Conservation (phyloP, 768 basidiomycete genomes). For the Mycena kentingensis region DNA sequence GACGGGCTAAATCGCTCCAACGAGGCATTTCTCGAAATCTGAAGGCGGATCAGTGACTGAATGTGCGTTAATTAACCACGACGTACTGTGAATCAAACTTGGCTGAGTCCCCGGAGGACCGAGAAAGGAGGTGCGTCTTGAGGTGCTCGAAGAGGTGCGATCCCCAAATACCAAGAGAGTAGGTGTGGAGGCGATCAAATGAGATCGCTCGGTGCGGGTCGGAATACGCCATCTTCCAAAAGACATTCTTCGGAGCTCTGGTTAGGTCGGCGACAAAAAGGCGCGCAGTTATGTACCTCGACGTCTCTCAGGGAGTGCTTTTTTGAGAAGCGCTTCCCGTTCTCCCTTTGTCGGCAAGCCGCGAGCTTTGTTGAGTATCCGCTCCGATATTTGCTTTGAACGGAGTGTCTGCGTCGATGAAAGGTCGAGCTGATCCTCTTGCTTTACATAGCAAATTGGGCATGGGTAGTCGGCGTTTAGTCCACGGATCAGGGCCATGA, state of each 20-base stretch:
- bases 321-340: not conserved
- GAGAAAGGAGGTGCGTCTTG: slow-evolving; percentile 24
- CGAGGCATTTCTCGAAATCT: slow-evolving; percentile 33
- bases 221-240: slow-evolving; percentile 38
- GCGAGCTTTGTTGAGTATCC: not conserved
- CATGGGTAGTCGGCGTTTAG: slow-evolving; percentile 33
- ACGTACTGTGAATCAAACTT: slow-evolving; percentile 30
- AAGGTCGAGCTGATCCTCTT: slow-evolving; percentile 27
- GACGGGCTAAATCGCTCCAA: slow-evolving; percentile 39
- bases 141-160: slow-evolving; percentile 34
- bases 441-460: slow-evolving; percentile 39
- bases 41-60: not conserved
- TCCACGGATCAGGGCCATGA: slow-evolving; percentile 42
- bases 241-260: slow-evolving; percentile 37
- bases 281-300: not conserved
- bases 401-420: too few relatives aligned
- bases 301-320: not conserved
- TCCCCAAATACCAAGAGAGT: slow-evolving; percentile 33
- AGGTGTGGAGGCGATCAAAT: slow-evolving; percentile 42
- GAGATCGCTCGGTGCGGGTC: slow-evolving; percentile 36
- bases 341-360: not conserved
- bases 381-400: too few relatives aligned
- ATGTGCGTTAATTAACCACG: not conserved
- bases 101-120: slow-evolving; percentile 16
- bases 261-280: not conserved